Percentiles rank a stretch among this genome's conserved stretches.
These are phyloP conservation scores for Neurospora cerealis DNA, from an alignment of 495 filamentous ascomycete species.

Conservation along the genomic window DNA sequence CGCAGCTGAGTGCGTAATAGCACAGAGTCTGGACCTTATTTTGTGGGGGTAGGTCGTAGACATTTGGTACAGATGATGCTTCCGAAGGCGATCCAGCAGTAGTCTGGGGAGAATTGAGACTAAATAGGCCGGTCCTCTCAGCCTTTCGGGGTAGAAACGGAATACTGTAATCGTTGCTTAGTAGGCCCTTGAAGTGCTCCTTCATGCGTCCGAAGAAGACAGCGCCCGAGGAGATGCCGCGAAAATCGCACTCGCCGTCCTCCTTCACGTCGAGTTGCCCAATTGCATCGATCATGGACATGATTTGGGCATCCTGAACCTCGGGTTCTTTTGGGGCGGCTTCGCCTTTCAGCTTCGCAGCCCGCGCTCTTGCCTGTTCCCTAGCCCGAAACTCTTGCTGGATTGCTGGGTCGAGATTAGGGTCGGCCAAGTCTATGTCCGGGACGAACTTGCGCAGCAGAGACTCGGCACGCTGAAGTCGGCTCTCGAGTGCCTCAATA, in stretches of 20 bases:
- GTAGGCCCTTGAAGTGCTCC: conserved; percentile 62
- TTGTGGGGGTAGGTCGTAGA: conserved; percentile 61
- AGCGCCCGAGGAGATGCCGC: conserved; percentile 84
- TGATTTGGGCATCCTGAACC: conserved; percentile 66
- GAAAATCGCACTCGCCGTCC: conserved; percentile 86
- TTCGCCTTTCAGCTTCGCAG: conserved; percentile 25
- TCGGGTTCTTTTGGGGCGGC: conserved; percentile 4
- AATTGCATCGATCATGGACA: conserved; percentile 90
- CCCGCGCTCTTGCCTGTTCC: conserved; percentile 30
- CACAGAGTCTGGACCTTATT: conserved; percentile 59
- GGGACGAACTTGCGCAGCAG: conserved; percentile 74
- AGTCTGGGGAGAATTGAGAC: conserved; percentile 64
- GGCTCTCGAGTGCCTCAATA: conserved; percentile 80
- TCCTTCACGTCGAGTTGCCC: conserved; percentile 89
- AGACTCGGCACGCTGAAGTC: conserved; percentile 74
- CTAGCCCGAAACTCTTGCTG: conserved; percentile 45
- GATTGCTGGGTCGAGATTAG: conserved; percentile 61
- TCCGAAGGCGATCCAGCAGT: conserved; percentile 45
- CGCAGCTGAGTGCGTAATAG: conserved; percentile 71
- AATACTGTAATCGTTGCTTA: conserved; percentile 42
- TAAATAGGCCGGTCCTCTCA: conserved; percentile 24
- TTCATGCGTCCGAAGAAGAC: conserved; percentile 78
- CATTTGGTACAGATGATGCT: conserved; percentile 45
- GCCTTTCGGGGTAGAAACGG: conserved; percentile 37
- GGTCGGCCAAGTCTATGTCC: conserved; percentile 75